Conservation (phyloP, 345 rosid species). For the Syzygium aromaticum region DNA sequence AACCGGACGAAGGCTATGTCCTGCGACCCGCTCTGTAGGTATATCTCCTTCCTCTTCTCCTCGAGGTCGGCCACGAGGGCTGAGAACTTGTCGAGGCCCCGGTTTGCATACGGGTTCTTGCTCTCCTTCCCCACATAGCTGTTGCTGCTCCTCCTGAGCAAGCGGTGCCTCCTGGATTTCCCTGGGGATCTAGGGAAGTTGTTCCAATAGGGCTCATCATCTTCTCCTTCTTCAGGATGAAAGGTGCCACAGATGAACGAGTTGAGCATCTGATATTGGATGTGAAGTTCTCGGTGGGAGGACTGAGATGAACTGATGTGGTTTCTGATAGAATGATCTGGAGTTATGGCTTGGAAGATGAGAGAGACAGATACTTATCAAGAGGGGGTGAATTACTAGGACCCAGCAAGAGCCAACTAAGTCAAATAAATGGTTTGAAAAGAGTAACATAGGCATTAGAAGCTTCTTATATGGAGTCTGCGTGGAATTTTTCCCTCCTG, state of each 20-base stretch:
- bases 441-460: neutral
- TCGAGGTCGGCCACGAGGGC: slow-evolving; percentile 51
- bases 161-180: slow-evolving; percentile 23
- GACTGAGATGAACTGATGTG: neutral
- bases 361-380: neutral
- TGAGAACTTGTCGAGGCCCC: slow-evolving; percentile 72
- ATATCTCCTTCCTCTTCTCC: slow-evolving; percentile 46
- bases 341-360: neutral
- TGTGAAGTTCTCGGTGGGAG: neutral
- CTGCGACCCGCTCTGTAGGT: slow-evolving; percentile 31
- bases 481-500: neutral
- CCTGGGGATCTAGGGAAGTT: slow-evolving; percentile 16
- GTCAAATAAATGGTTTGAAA: neutral
- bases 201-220: neutral
- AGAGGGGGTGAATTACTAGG: neutral
- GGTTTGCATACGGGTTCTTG: slow-evolving; percentile 66
- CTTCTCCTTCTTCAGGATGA: slow-evolving; percentile 14
- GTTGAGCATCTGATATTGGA: slow-evolving; percentile 18
- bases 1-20: slow-evolving; percentile 51
- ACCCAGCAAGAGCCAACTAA: neutral
- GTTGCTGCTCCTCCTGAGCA: slow-evolving; percentile 1
- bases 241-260: slow-evolving; percentile 13
- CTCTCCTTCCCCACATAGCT: neutral
- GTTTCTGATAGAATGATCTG: neutral
- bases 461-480: neutral